phyloP scores from a whole-genome alignment of 345 rosid genomes.

The Populus pruinosa region DNA sequence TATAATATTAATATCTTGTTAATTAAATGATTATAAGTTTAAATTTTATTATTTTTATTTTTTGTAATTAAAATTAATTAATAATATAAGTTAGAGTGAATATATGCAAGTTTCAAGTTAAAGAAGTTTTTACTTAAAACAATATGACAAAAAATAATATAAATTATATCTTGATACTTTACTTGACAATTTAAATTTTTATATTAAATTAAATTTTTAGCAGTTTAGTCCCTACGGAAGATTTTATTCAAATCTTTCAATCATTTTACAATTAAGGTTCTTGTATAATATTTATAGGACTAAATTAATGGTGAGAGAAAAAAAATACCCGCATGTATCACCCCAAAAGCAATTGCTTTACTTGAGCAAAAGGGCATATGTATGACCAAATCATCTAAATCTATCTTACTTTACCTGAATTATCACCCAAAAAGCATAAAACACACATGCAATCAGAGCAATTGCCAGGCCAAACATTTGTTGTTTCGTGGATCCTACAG shows the following conservation, averaged over 20 bases:
- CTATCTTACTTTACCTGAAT: conserved; percentile 4
- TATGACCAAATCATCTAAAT: no score
- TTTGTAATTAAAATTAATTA: no score
- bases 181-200: no score
- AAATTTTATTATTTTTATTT: no score
- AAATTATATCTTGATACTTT: no score
- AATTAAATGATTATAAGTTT: fast-evolving
- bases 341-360: no score
- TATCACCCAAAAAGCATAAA: conserved; percentile 19
- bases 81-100: no score
- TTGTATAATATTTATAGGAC: background rate
- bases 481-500: background rate
- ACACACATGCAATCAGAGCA: conserved; percentile 6
- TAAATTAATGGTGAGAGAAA: background rate
- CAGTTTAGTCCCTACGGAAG: background rate
- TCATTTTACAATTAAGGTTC: background rate
- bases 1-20: no score
- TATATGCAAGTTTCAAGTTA: no score
- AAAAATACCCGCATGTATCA: no score
- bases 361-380: background rate
- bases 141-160: no score
- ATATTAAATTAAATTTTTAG: fast-evolving
- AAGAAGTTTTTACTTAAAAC: fast-evolving
- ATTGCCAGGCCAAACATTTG: background rate
- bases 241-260: background rate